Conservation (phyloP, 192 early-diverging fungal species). For the Coemansia sp. region DNA sequence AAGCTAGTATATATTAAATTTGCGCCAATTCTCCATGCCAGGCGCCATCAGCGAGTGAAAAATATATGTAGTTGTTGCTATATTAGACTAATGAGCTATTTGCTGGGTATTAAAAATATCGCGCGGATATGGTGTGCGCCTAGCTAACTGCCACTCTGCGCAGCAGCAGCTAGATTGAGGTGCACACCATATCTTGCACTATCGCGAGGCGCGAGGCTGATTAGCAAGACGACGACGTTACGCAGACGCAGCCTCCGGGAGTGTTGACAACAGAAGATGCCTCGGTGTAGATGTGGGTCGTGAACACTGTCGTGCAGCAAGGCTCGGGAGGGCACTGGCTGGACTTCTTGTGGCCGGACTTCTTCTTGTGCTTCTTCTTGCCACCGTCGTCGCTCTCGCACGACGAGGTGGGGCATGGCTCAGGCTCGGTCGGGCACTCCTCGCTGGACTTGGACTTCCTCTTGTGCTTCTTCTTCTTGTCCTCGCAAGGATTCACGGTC, state of each 20-base stretch:
- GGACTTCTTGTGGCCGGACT: slow-evolving; percentile 17
- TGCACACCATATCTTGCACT: background rate
- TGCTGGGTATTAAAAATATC: background rate
- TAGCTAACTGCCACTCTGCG: slow-evolving; percentile 19
- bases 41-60: too few species aligned
- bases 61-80: slow-evolving; percentile 3
- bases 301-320: slow-evolving; percentile 34
- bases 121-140: background rate
- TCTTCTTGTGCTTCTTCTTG: slow-evolving; percentile 27
- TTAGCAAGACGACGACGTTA: slow-evolving; percentile 30
- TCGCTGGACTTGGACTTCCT: slow-evolving; percentile 10
- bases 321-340: slow-evolving; percentile 20
- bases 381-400: slow-evolving; percentile 13
- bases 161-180: slow-evolving; percentile 3
- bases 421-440: slow-evolving; percentile 17
- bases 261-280: slow-evolving; percentile 48
- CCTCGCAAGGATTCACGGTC: slow-evolving; percentile 50
- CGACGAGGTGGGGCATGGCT: slow-evolving; percentile 10
- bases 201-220: background rate
- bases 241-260: slow-evolving; percentile 39
- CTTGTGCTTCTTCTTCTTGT: slow-evolving; percentile 30
- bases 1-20: too few species aligned
- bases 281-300: slow-evolving; percentile 56
- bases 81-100: background rate
- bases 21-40: too few species aligned